These are phyloP conservation scores for Beta macrorhiza DNA, from an alignment of 179 eudicot genomes.

Conservation along the genomic window DNA sequence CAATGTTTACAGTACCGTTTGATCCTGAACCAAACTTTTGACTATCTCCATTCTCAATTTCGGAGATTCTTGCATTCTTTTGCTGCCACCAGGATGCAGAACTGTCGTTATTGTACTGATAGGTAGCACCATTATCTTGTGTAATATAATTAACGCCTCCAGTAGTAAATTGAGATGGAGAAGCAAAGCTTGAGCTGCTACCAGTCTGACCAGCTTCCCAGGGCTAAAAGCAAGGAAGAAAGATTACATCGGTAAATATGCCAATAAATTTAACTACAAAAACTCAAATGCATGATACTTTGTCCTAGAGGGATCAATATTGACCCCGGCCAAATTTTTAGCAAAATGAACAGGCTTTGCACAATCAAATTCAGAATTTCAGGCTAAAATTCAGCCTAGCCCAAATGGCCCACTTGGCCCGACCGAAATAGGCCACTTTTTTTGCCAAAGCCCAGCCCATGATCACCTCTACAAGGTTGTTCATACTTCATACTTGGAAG, in stretches of 20 bases:
- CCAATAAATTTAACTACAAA: not conserved
- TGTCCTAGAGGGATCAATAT: no score
- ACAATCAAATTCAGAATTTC: no score
- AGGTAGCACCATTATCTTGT: constrained; percentile 41
- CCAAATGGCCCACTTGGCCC: no score
- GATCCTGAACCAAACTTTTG: constrained; percentile 29
- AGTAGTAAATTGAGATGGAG: constrained; percentile 38
- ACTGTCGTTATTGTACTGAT: constrained; percentile 46
- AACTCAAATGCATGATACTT: constrained; percentile 3
- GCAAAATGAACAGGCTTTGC: no score
- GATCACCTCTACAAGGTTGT: no score
- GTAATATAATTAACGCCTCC: constrained; percentile 33
- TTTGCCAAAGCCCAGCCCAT: no score
- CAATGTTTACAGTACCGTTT: constrained; percentile 30
- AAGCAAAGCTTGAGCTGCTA: constrained; percentile 34
- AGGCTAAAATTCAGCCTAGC: no score
- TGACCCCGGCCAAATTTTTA: no score
- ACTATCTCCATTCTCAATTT: constrained; percentile 45
- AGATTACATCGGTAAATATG: not conserved
- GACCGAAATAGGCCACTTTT: no score
- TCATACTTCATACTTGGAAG: not conserved
- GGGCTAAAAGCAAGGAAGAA: constrained; percentile 48
- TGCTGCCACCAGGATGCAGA: constrained; percentile 67
- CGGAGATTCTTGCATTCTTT: constrained; percentile 52
- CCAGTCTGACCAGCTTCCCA: constrained; percentile 62